A percentile compares a stretch with the other conserved stretches of the same genome.
These are phyloP conservation scores for Rhizomucor pusillus DNA, from an alignment of 371 early-diverging fungal genomes.

Conservation along the genomic window DNA sequence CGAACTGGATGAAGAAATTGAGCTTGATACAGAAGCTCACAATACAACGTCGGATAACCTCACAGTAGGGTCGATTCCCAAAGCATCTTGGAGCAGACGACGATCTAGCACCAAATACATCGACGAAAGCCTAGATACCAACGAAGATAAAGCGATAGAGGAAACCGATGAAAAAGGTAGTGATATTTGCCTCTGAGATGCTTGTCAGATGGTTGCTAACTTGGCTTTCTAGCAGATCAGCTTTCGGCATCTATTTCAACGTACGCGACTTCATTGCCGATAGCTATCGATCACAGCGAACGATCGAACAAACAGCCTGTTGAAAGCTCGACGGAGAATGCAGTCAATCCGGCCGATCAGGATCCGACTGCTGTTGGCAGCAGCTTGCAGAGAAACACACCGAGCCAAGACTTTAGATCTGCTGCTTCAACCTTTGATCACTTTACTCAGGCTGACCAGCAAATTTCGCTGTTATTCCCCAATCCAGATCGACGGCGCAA, in stretches of 20 bases:
- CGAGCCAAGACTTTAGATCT: background rate
- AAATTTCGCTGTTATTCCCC: slow-evolving; percentile 12
- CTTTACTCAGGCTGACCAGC: slow-evolving; percentile 14
- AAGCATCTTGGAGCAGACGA: slow-evolving; percentile 10
- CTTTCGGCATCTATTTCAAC: slow-evolving; percentile 17
- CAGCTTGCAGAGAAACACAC: slow-evolving; percentile 3
- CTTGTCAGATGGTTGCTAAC: no score
- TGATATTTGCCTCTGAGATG: background rate
- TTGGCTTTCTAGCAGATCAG: slow-evolving; percentile 1
- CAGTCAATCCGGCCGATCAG: slow-evolving; percentile 15
- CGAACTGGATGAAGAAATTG: slow-evolving; percentile 44
- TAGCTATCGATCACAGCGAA: slow-evolving; percentile 17
- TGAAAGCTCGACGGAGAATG: slow-evolving; percentile 1
- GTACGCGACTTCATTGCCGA: slow-evolving; percentile 28
- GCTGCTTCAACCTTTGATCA: slow-evolving; percentile 4
- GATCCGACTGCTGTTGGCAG: slow-evolving; percentile 8
- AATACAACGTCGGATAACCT: background rate
- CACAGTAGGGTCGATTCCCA: background rate
- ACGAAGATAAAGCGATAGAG: background rate
- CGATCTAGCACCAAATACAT: slow-evolving; percentile 14
- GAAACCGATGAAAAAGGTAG: slow-evolving; percentile 8
- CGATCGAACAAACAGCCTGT: slow-evolving; percentile 1
- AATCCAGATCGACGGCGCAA: slow-evolving; percentile 11
- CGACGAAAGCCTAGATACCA: slow-evolving; percentile 4
- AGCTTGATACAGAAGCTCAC: slow-evolving; percentile 3